Percentiles rank a stretch among this genome's conserved stretches.
These are phyloP conservation scores for Fraxinus dipetala DNA, from an alignment of 305 asterid species.

Conservation along the genomic window DNA sequence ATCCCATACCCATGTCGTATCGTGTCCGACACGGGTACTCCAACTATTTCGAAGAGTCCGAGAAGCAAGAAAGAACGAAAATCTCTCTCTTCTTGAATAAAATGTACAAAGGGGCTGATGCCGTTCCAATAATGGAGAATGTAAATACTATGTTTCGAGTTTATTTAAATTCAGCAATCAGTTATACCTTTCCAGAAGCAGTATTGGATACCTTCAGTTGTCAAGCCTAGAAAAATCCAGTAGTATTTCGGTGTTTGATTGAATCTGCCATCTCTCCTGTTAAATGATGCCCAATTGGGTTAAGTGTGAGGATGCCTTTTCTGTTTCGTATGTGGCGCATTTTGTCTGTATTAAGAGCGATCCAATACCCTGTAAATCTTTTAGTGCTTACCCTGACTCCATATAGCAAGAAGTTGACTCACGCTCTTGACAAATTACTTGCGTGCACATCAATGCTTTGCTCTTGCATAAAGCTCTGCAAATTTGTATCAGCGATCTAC, in stretches of 20 bases:
- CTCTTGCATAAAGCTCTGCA: neutral
- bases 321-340: neutral
- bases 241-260: neutral
- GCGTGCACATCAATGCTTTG: constrained; percentile 44
- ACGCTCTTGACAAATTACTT: constrained; percentile 58
- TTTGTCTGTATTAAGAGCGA: constrained; percentile 6
- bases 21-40: too few relatives aligned
- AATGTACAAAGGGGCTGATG: neutral
- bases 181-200: constrained; percentile 91
- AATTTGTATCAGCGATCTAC: neutral
- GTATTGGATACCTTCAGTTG: constrained; percentile 49
- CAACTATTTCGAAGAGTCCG: too few relatives aligned
- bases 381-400: constrained; percentile 36
- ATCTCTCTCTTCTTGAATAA: neutral
- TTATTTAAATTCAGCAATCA: constrained; percentile 7
- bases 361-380: neutral
- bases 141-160: neutral
- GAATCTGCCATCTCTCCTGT: neutral
- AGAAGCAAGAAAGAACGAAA: neutral
- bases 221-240: neutral
- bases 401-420: constrained; percentile 43
- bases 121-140: neutral
- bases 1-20: too few relatives aligned
- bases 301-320: neutral
- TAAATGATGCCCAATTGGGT: constrained; percentile 1